A percentile compares a stretch with the other conserved stretches of the same genome.
Evolutionary conservation across 2,329 filamentous ascomycete genomes (phyloP).

Genomic region (Domatiomyces globalis): DNA sequence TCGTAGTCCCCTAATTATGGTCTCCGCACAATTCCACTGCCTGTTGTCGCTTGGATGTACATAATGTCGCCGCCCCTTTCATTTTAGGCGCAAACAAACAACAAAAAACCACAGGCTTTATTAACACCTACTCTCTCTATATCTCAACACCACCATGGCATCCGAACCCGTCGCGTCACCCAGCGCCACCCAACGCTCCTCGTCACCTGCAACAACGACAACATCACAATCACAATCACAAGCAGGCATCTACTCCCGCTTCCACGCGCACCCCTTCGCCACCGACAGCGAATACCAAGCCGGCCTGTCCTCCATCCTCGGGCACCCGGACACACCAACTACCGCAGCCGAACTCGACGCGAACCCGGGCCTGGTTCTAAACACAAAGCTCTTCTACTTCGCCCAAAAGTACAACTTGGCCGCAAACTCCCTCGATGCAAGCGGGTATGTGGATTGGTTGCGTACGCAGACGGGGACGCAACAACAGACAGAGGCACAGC

Average conservation of each 20-base stretch:
- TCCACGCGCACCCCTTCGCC: constrained; percentile 29
- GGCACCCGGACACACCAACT: constrained; percentile 27
- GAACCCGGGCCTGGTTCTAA: constrained; percentile 29
- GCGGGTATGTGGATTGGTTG: constrained; percentile 54
- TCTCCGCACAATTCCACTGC: too few relatives aligned
- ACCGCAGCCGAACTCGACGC: constrained; percentile 22
- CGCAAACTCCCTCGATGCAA: constrained; percentile 43
- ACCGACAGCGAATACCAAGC: constrained; percentile 32
- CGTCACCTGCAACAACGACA: too few relatives aligned
- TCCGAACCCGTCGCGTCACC: too few relatives aligned
- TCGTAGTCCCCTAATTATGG: too few relatives aligned
- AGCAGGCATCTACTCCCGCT: constrained; percentile 18
- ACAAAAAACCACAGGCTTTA: too few relatives aligned
- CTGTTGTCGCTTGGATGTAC: too few relatives aligned
- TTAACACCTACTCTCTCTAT: too few relatives aligned
- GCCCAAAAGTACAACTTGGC: constrained; percentile 28
- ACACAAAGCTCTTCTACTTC: constrained; percentile 36
- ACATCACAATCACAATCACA: neutral
- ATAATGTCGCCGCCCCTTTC: too few relatives aligned
- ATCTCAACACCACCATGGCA: too few relatives aligned
- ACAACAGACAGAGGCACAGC: constrained; percentile 5
- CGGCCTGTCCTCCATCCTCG: constrained; percentile 34
- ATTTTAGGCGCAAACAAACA: too few relatives aligned
- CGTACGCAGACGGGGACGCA: constrained; percentile 17
- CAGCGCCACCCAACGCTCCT: too few relatives aligned